Percentiles rank a stretch among this genome's conserved stretches.
Conservation (phyloP, 768 basidiomycete genomes). For the Clitopilus hobsonii region DNA sequence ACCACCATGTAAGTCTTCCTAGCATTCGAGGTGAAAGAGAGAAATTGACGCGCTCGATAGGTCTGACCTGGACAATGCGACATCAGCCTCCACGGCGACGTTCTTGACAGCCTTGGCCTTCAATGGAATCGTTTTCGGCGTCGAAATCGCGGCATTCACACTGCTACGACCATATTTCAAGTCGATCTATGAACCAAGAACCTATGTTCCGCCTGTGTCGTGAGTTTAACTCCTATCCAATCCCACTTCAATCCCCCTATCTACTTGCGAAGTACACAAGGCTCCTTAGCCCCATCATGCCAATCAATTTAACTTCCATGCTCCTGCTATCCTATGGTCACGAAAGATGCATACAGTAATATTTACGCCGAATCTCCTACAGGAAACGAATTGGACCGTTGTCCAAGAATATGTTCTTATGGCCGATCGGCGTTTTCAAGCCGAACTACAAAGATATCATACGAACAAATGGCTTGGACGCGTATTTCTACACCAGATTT, state of each 20-base stretch:
- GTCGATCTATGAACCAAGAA: slow-evolving; percentile 84
- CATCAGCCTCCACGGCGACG: slow-evolving; percentile 64
- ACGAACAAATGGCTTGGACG: slow-evolving; percentile 76
- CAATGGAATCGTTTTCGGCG: slow-evolving; percentile 70
- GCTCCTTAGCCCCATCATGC: too few relatives aligned
- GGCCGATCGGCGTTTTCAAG: slow-evolving; percentile 62
- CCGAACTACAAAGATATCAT: slow-evolving; percentile 61
- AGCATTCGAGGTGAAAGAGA: background rate
- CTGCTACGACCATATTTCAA: slow-evolving; percentile 81
- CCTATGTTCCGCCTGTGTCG: slow-evolving; percentile 50
- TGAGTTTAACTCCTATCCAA: slow-evolving; percentile 17
- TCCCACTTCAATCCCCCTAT: too few relatives aligned
- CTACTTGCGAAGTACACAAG: too few relatives aligned
- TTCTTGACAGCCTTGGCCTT: slow-evolving; percentile 85
- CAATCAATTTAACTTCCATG: too few relatives aligned
- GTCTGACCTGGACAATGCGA: slow-evolving; percentile 36
- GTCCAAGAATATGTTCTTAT: slow-evolving; percentile 43
- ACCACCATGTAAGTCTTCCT: slow-evolving; percentile 17
- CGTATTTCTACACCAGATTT: slow-evolving; percentile 92
- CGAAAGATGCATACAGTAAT: too few relatives aligned
- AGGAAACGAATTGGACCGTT: slow-evolving; percentile 62
- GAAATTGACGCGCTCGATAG: slow-evolving; percentile 15
- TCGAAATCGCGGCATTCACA: slow-evolving; percentile 75
- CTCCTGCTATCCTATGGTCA: too few relatives aligned
- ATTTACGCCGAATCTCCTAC: slow-evolving; percentile 4